Conservation (phyloP, 805 yeast species). For the Metschnikowia gelsemii region DNA sequence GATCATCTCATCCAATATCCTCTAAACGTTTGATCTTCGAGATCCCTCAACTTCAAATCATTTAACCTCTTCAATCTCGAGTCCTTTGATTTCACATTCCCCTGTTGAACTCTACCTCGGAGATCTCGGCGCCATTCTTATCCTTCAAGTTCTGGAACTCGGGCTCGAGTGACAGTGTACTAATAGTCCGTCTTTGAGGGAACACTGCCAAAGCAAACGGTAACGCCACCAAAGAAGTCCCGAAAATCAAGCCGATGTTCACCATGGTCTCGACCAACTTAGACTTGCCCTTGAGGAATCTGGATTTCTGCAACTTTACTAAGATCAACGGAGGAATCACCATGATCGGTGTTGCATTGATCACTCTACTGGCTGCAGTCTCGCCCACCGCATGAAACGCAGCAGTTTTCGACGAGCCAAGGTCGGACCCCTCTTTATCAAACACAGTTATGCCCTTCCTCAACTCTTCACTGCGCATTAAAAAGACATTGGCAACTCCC, state of each 20-base stretch:
- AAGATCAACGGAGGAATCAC: conserved; percentile 88
- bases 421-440: conserved; percentile 60
- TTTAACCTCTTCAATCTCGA: too few relatives aligned
- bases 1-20: too few relatives aligned
- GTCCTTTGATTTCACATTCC: conserved; percentile 60
- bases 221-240: conserved; percentile 80
- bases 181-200: conserved; percentile 79
- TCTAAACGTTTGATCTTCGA: too few relatives aligned
- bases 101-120: conserved; percentile 80
- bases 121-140: conserved; percentile 55
- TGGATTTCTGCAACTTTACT: conserved; percentile 67
- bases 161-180: conserved; percentile 60
- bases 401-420: conserved; percentile 74
- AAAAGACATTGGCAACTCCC: conserved; percentile 91
- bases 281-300: conserved; percentile 66
- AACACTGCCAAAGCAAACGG: conserved; percentile 96
- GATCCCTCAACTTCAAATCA: too few relatives aligned
- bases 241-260: conserved; percentile 83
- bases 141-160: conserved; percentile 62
- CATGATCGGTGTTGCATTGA: conserved; percentile 97
- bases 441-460: conserved; percentile 76
- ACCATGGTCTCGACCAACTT: conserved; percentile 61
- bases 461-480: conserved; percentile 95
- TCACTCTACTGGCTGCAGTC: conserved; percentile 92
- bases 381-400: conserved; percentile 94